These are phyloP conservation scores for Gossypium australe DNA, from an alignment of 345 rosid species.

Conservation along the genomic window DNA sequence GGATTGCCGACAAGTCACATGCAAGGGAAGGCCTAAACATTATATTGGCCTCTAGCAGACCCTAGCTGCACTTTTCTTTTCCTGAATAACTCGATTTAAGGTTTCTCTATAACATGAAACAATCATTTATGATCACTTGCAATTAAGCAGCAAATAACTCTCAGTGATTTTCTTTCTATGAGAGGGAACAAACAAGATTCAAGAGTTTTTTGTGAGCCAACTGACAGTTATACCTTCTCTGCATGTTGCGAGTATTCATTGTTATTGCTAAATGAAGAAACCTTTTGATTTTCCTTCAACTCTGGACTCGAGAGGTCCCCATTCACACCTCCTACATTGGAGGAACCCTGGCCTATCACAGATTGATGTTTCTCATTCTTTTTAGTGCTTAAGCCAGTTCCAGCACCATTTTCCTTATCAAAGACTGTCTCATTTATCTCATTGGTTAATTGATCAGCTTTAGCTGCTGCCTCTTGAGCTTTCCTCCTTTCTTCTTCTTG, in stretches of 20 bases:
- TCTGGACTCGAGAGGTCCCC: conserved; percentile 36
- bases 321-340: conserved; percentile 35
- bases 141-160: neutral
- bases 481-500: conserved; percentile 57
- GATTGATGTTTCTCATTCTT: conserved; percentile 14
- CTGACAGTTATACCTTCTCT: neutral
- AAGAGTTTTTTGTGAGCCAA: neutral
- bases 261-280: conserved; percentile 2
- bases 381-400: conserved; percentile 18
- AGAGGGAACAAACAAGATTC: neutral
- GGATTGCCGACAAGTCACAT: too few relatives aligned
- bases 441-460: conserved; percentile 22
- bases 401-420: conserved; percentile 29
- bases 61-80: too few relatives aligned
- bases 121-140: too few relatives aligned
- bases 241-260: conserved; percentile 13
- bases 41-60: too few relatives aligned
- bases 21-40: too few relatives aligned
- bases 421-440: conserved; percentile 9
- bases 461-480: conserved; percentile 37
- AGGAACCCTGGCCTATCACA: conserved; percentile 20
- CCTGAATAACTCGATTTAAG: too few relatives aligned
- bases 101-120: too few relatives aligned
- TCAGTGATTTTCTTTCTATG: neutral
- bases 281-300: conserved; percentile 24